Evolutionary conservation across 2,329 filamentous ascomycete species (phyloP), one percentile per base, ranked within the genome.

Genomic region (Venturia asperata): DNA sequence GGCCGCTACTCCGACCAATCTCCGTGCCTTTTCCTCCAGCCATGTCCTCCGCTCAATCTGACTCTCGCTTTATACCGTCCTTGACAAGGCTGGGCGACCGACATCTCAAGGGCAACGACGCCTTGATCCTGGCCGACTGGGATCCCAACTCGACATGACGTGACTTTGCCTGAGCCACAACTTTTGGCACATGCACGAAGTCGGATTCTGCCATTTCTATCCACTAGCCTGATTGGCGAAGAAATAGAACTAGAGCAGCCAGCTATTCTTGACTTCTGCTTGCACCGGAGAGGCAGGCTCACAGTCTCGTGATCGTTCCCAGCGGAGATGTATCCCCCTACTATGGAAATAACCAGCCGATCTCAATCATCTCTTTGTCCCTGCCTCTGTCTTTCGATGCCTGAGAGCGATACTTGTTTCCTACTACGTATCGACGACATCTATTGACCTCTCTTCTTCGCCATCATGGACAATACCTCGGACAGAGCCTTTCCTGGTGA

Each of bases 141-240:
- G 60, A 43, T 43, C 21, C 60, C 60, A 61, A 27, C 34, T 34
- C 27, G 52, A n/a, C 52, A 37, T n/a, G 42, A 27, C 60, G 60
- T n/a, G 17, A 17, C 17, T 17, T 45, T 17, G 52, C 52, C 52
- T 58, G 42, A 21, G 60, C 60, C 39, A 43, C 17, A 13, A 43
- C 60, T n/a, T 45, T 61, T 3, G 60, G n/a, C n/a, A 61, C 6
- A 21, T 61, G 60, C 60, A 27, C 37, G 1, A 42, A 41, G 60
- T 61, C 37, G 60, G n/a, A 24, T 24, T 17, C 60, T 61, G 37
- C 60, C 42, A 24, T 34, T 27, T 27, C 41, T 27, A 61, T 15
- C 27, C 52, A 17, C 6, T n/a, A 5, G 37, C 21, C 60, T 27
- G 24, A 27, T 43, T 43, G 41, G 58, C n/a, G 19, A 42, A n/a